Conservation (phyloP, 306 rosid genomes). For the Quercus ilex region DNA sequence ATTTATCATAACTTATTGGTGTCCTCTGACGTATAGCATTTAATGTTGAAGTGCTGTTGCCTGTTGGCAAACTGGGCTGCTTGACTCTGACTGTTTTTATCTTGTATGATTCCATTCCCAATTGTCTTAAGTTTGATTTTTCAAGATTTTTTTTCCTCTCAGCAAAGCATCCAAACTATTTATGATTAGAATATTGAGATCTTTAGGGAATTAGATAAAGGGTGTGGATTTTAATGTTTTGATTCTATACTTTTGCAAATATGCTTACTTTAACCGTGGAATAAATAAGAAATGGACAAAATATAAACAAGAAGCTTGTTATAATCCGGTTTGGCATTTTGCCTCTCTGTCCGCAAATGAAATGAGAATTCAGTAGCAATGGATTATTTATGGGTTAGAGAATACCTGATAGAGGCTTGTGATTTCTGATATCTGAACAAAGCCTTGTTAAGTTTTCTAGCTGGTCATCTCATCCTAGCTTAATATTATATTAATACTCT, state of each 20-base stretch:
- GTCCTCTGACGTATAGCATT: background rate
- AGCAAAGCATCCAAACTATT: background rate
- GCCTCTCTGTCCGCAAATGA: background rate
- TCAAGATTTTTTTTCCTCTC: background rate
- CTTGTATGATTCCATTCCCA: background rate
- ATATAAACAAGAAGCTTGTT: background rate
- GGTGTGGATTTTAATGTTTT: background rate
- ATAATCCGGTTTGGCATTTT: background rate
- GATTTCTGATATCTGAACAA: slow-evolving; percentile 1
- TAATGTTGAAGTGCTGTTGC: background rate
- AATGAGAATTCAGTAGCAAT: background rate
- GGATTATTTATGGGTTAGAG: background rate
- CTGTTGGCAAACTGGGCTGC: background rate
- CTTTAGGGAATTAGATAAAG: background rate
- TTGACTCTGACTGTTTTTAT: background rate
- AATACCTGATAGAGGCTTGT: background rate
- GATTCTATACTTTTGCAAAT: background rate
- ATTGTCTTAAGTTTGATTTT: background rate
- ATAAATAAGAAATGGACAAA: background rate
- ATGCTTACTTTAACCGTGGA: background rate
- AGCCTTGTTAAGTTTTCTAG: background rate
- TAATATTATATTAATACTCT: background rate
- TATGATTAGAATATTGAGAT: background rate
- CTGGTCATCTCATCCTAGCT: background rate
- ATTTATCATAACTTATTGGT: background rate